A percentile compares a stretch with the other conserved stretches of the same genome.
These are phyloP conservation scores for Entonaema liquescens DNA, from an alignment of 495 filamentous ascomycete genomes.

Conservation along the genomic window DNA sequence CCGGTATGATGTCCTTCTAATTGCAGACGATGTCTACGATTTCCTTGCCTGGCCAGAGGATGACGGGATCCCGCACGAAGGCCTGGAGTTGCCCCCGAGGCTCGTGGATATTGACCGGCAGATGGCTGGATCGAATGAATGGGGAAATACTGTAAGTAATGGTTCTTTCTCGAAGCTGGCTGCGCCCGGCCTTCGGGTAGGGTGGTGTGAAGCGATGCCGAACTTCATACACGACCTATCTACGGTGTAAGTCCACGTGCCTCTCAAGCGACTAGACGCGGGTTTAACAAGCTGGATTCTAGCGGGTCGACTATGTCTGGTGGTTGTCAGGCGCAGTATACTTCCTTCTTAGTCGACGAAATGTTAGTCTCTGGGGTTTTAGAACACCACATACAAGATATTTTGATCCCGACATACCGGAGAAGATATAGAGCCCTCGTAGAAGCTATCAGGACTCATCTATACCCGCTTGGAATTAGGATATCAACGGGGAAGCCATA, in stretches of 20 bases:
- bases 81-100: slow-evolving; percentile 65
- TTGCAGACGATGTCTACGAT: slow-evolving; percentile 86
- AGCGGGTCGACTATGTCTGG: slow-evolving; percentile 73
- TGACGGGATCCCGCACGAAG: slow-evolving; percentile 24
- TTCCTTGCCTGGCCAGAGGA: slow-evolving; percentile 71
- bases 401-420: slow-evolving; percentile 63
- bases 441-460: slow-evolving; percentile 61
- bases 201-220: slow-evolving; percentile 77
- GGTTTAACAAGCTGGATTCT: slow-evolving; percentile 18
- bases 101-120: slow-evolving; percentile 77
- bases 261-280: neutral
- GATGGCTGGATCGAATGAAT: slow-evolving; percentile 63
- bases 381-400: slow-evolving; percentile 51
- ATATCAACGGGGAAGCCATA: slow-evolving; percentile 31
- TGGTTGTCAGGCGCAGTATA: slow-evolving; percentile 73
- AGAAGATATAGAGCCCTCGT: slow-evolving; percentile 63
- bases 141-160: slow-evolving; percentile 76
- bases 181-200: slow-evolving; percentile 74
- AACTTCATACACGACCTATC: slow-evolving; percentile 69
- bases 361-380: slow-evolving; percentile 62
- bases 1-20: slow-evolving; percentile 72
- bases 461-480: slow-evolving; percentile 69
- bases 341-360: slow-evolving; percentile 68
- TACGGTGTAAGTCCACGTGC: slow-evolving; percentile 62
- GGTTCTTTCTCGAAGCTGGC: slow-evolving; percentile 80